Evolutionary conservation across 2,329 filamentous ascomycete genomes (phyloP), one percentile per base, ranked within the genome.

Genomic region (Venturia oleaginea): DNA sequence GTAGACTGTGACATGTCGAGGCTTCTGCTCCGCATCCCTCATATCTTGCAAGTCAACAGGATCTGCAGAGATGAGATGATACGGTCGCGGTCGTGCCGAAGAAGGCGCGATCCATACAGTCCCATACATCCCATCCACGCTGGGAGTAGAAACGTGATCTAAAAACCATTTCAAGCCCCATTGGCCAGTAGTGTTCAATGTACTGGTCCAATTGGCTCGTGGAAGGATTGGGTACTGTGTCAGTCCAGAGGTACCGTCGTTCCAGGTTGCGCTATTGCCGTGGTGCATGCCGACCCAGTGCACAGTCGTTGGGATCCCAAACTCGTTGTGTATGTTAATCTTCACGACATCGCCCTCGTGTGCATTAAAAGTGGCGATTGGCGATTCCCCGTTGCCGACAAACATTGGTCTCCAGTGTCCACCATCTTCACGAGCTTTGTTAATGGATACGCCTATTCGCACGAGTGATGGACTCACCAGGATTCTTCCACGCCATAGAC

Each of bases 131-230:
- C 67, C 67, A 34, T 68, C 67, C n/a, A 68, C 67, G 30, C 62
- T 65, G 30, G 67, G 66, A 3, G 67, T 67, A 6, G 67, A 67
- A 4, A 66, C 66, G 54, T 68, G 67, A 40, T 68, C 67, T 11
- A 67, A 63, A 42, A 66, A 68, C 59, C 66, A 66, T 43, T 68
- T 68, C 37, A 67, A 43, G 32, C 67, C 67, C 67, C 67, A 68
- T 32, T 68, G 62, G n/a, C 64, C 65, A 13, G 65, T 65, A 6
- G 67, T 68, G 57, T 68, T 65, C 46, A 68, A 65, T 3, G 64
- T 64, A 24, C 60, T 64, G 6, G 67, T 68, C 57, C 65, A 66
- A 32, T 68, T 68, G 13, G 64, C 65, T 59, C 67, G 60, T 11
- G 67, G 67, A 27, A 68, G 65, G 10, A 68, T 65, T 19, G 67